phyloP scores from a whole-genome alignment of 257 asterid genomes.

The Petrea volubilis region DNA sequence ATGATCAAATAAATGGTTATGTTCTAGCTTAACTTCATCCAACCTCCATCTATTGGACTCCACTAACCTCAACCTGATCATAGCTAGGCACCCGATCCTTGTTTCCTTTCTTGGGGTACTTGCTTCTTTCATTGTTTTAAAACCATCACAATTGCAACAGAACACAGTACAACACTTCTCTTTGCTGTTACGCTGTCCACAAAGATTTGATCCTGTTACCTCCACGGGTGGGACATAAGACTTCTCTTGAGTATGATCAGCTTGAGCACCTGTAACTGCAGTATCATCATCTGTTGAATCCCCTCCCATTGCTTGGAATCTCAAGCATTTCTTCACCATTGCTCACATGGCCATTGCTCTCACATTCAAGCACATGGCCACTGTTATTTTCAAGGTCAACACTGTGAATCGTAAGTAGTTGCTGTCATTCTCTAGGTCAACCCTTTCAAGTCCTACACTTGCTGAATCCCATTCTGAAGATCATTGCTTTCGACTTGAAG shows the following conservation, averaged over 20 bases:
- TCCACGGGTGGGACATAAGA: constrained; percentile 51
- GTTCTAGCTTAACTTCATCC: constrained; percentile 72
- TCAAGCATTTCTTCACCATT: constrained; percentile 14
- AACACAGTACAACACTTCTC: constrained; percentile 94
- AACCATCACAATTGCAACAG: constrained; percentile 90
- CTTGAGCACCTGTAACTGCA: constrained; percentile 26
- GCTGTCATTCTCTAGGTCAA: no score
- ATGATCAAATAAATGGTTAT: constrained; percentile 72
- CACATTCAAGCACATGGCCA: no score
- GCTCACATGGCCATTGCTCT: constrained; percentile 21
- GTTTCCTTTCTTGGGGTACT: constrained; percentile 78
- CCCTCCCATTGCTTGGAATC: constrained; percentile 27
- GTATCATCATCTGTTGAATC: constrained; percentile 31
- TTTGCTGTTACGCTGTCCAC: constrained; percentile 84
- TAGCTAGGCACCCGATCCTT: constrained; percentile 86
- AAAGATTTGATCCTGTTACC: constrained; percentile 81
- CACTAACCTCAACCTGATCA: constrained; percentile 71
- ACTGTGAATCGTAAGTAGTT: no score
- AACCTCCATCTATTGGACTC: constrained; percentile 79
- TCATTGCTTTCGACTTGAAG: no score
- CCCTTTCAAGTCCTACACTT: no score
- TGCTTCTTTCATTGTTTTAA: constrained; percentile 74
- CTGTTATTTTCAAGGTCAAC: no score
- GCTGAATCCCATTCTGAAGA: no score
- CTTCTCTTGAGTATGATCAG: constrained; percentile 37